Evolutionary conservation across 352 stramenopile genomes (phyloP), one percentile per base, ranked within the genome.

Genomic region (Phytophthora meadii): DNA sequence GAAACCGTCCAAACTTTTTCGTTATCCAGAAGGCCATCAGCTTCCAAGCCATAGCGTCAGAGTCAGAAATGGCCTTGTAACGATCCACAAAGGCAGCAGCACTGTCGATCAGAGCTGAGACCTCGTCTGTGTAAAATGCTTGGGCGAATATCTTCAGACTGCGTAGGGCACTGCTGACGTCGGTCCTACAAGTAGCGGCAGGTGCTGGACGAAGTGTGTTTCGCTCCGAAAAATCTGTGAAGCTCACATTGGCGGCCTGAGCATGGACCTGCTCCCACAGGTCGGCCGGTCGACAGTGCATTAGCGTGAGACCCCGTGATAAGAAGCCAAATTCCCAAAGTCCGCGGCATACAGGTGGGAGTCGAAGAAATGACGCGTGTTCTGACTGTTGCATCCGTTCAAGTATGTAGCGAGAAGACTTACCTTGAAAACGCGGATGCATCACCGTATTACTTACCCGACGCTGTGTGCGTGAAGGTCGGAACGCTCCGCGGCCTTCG

Each of bases 11-110:
- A 32, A 66, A 53, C 32, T 66, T 66, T 5, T 30, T 59, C 1
- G 48, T 54, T 14, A 54, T n/a, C 40, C 58, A 66, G 37, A 55
- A 52, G 5, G 37, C 36, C 24, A 65, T 27, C 7, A 65, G 25
- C 44, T 57, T 65, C 47, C 46, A 57, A n/a, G n/a, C 11, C 14
- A 36, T 1, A 3, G 47, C 0, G 17, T 54, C 28, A 3, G 24
- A 30, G n/a, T 41, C 30, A 4, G 8, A 9, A 22, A 52, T 25
- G 5, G 11, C 47, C 30, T 6, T 41, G 27, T 65, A 57, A 1
- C 19, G 37, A 3, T 52, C 46, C 0, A 51, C 12, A 17, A 64
- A 64, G n/a, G 14, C 14, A 10, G 39, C 2, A 1, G 56, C 56
- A 10, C 1, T 28, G 5, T 57, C 47, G 17, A 57, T 51, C 5